These are phyloP conservation scores for Hydnomerulius pinastri DNA, from an alignment of 768 basidiomycete genomes.

Conservation along the genomic window DNA sequence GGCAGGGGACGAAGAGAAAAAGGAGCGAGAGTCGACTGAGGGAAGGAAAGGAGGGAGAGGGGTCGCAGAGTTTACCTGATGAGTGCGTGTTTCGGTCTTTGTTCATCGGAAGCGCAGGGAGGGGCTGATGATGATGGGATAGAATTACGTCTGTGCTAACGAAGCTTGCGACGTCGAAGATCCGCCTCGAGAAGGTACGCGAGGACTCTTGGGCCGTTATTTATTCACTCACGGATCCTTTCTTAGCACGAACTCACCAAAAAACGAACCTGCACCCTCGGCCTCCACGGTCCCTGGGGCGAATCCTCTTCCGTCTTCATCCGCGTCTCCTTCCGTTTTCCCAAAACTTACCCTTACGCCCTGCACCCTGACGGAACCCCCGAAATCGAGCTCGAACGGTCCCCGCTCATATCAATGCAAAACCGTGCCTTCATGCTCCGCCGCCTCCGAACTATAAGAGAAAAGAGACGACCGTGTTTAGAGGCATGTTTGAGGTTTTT, in stretches of 20 bases:
- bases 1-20: conserved; percentile 31
- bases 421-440: conserved; percentile 79
- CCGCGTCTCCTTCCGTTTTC: conserved; percentile 88
- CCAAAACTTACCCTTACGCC: conserved; percentile 73
- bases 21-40: conserved; percentile 49
- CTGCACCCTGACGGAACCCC: conserved; percentile 66
- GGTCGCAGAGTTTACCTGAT: conserved; percentile 62
- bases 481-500: conserved; percentile 84
- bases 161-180: conserved; percentile 64
- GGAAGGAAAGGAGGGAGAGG: conserved; percentile 35
- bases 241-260: conserved; percentile 66
- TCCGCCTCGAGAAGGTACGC: conserved; percentile 82
- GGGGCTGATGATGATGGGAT: conserved; percentile 2
- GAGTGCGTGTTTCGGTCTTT: conserved; percentile 50
- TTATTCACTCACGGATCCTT: background rate
- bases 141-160: conserved; percentile 77
- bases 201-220: background rate
- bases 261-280: conserved; percentile 80
- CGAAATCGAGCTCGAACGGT: conserved; percentile 80
- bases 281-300: conserved; percentile 92
- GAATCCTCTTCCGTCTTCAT: conserved; percentile 81
- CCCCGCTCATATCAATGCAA: conserved; percentile 74
- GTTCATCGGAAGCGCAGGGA: background rate
- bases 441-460: conserved; percentile 70
- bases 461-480: conserved; percentile 77